Evolutionary conservation across 108 stramenopile species (phyloP).

Genomic region (Conticribra guillardii): DNA sequence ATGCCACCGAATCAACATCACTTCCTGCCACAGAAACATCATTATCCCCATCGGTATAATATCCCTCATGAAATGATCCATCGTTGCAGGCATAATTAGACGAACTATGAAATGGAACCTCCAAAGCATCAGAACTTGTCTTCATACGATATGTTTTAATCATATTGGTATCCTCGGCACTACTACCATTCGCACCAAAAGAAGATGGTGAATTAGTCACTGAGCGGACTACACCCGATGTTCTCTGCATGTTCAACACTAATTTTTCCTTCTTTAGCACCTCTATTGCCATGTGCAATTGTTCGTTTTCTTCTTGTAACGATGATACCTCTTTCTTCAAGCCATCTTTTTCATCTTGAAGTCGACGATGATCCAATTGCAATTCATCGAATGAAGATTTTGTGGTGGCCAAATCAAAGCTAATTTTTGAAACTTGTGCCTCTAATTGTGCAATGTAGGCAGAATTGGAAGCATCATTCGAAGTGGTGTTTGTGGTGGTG

Average conservation of each 20-base stretch:
- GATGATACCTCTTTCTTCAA: slow-evolving; percentile 3
- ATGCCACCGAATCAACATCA: slow-evolving; percentile 8
- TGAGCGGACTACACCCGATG: slow-evolving; percentile 21
- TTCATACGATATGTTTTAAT: not conserved
- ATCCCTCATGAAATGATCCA: not conserved
- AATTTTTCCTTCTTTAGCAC: slow-evolving; percentile 37
- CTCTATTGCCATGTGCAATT: slow-evolving; percentile 19
- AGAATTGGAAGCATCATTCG: not conserved
- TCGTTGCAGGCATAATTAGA: not conserved
- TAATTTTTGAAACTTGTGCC: slow-evolving; percentile 36
- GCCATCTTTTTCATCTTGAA: slow-evolving; percentile 18
- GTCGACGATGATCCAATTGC: slow-evolving; percentile 26
- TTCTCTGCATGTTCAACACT: slow-evolving; percentile 34
- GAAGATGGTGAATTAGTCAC: not conserved
- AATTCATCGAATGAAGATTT: slow-evolving; percentile 34
- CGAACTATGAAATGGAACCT: slow-evolving; percentile 24
- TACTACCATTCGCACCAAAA: not conserved
- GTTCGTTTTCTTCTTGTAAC: slow-evolving; percentile 30
- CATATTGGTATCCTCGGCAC: not conserved
- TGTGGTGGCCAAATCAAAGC: slow-evolving; percentile 39
- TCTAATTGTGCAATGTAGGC: slow-evolving; percentile 26
- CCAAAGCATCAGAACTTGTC: slow-evolving; percentile 4
- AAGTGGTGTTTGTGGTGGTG: not conserved
- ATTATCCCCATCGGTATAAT: slow-evolving; percentile 10
- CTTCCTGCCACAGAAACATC: not conserved